Base-by-base conservation (phyloP, 2,329 filamentous ascomycete genomes). In the Huntiella omanensis region DNA sequence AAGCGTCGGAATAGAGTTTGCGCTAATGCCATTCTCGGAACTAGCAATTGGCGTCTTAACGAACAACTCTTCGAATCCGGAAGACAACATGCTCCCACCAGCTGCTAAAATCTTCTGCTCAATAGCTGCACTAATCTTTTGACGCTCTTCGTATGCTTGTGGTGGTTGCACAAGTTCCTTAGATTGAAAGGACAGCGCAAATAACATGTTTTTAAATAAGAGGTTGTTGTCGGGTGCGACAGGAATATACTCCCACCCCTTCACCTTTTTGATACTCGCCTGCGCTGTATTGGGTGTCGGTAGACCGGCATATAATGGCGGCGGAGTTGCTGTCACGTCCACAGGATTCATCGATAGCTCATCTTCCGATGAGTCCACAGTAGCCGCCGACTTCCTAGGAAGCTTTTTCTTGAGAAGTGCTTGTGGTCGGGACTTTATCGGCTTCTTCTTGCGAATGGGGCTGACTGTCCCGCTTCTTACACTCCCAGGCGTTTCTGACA, bases 11-110 rank as follows among this genome's bases (percentile, higher is more conserved):
- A 47, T 40, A 10, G 40, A 39, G 11, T 38, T 43, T 17, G 15
- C 46, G 4, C 17, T 34, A 22, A 19, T 33, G n/a, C 43, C 33
- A n/a, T 19, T 10, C 13, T 41, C 40, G n/a, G 40, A 17, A 6
- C 17, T 22, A 4, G 37, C 19, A 12, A 17, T 19, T 4, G 16
- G 22, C 22, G 39, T 33, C 1, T 60, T 54, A 37, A 80, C 70
- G 56, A 96, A 93, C 1, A 96, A 65, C 53, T 83, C 76, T 46
- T 87, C 77, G 53, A 96, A 95, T 0, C 85, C 86, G 33, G 76
- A 70, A 1, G 75, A 62, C 0, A 96, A 61, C 7, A 95, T 65
- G 1, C 62, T 64, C 1, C 86, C 88, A 3, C 86, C 88, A 43
- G 83, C 76, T 4, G 73, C 68, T 2, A 66, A 61, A 46, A 96